These are phyloP conservation scores for Dillenia suffruticosa DNA, from an alignment of 164 flowering plant genomes.

Conservation along the genomic window DNA sequence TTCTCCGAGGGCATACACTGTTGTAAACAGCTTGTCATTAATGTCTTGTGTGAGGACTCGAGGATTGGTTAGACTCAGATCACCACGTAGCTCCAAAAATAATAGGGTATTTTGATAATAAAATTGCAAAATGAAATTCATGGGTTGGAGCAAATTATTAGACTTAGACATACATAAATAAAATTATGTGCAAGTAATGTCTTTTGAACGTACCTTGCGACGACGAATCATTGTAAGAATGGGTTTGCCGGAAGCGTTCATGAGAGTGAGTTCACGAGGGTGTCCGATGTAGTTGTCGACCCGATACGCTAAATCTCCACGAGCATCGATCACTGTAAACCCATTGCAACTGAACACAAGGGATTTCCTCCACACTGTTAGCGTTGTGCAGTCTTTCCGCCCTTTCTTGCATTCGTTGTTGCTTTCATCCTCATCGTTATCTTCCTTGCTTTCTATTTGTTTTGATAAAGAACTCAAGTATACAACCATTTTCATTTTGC, in stretches of 20 bases:
- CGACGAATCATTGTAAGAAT: slow-evolving; percentile 34
- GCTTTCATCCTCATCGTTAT: neutral
- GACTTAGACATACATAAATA: neutral
- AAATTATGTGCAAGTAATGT: neutral
- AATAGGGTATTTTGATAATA: no score
- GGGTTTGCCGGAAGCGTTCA: slow-evolving; percentile 52
- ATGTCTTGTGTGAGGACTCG: no score
- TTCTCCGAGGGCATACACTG: no score
- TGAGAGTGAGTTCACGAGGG: slow-evolving; percentile 35
- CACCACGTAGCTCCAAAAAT: no score
- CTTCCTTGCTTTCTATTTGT: slow-evolving; percentile 20
- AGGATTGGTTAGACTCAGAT: no score
- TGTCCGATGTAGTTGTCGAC: slow-evolving; percentile 48
- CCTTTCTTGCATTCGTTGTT: neutral
- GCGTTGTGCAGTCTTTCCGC: slow-evolving; percentile 16
- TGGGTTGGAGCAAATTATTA: no score
- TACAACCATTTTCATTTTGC: slow-evolving; percentile 10
- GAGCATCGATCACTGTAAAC: slow-evolving; percentile 56
- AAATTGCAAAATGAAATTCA: no score
- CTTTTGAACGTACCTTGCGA: slow-evolving; percentile 31
- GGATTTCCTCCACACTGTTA: slow-evolving; percentile 73
- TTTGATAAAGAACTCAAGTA: slow-evolving; percentile 27
- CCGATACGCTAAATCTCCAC: slow-evolving; percentile 43
- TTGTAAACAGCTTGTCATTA: no score
- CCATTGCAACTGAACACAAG: slow-evolving; percentile 47